Base-by-base conservation (phyloP, 2,329 filamentous ascomycete species). In the Diaporthe vexans region DNA sequence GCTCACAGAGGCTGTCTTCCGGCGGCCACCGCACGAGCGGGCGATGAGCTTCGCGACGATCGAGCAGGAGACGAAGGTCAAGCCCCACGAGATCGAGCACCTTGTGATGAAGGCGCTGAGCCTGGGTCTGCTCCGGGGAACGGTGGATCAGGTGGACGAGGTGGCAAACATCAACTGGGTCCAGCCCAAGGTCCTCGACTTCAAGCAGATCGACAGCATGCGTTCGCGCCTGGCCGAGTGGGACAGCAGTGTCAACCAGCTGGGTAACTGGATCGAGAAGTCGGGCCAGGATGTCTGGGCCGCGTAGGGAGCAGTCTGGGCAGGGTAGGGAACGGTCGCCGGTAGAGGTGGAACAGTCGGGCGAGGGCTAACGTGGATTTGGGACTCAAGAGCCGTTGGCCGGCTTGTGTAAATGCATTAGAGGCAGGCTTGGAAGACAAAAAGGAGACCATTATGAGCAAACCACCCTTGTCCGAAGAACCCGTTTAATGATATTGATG, bases 71-170 rank as follows among this genome's bases (percentile, higher is more conserved):
- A 99, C 97, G 4, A 97, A 98, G 85, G 95, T 99, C 69, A 90
- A 92, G 79, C 91, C 92, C 3, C 92, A 97, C 80, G 95, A 98
- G 86, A 98, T 99, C 79, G 97, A 99, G 88, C 96, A 98, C 83
- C 87, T 99, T 77, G 94, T 99, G 80, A 99, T 99, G 97, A 98
- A 98, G 88, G 97, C 97, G n/a, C 86, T 99, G 80, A 98, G 95
- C 81, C 85, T 99, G 79, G 97, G 97, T 0, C 87, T 99, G 78
- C 87, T 99, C 78, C 91, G 93, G 78, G 97, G 97, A 59, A 97
- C 94, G 73, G 98, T 99, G 80, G 97, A 99, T 83, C 96, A 99
- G 86, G 97, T 99, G 43, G 95, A 95, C 63, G 93, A 95, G 84
- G 92, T 98, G 78, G 97, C 97, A 57, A 92, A 95, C 82, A 98